Conservation (phyloP, 495 filamentous ascomycete genomes). For the Trichodelitschia bisporula region DNA sequence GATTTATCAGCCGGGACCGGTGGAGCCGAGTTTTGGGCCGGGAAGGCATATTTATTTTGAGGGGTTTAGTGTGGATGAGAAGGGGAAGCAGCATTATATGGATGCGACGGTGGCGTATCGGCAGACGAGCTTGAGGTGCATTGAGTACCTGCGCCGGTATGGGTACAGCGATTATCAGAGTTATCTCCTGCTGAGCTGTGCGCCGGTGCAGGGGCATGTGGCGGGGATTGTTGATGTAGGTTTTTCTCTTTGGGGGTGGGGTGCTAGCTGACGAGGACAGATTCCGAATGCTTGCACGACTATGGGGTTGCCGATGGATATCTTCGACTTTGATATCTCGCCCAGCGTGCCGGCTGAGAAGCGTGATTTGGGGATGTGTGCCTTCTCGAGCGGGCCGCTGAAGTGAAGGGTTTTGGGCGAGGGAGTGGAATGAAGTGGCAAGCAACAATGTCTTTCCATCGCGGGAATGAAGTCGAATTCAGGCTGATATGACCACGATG, state of each 20-base stretch:
- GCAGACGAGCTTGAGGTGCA: constrained; percentile 56
- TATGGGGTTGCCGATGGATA: constrained; percentile 76
- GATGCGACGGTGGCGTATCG: constrained; percentile 85
- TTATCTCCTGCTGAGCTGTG: constrained; percentile 72
- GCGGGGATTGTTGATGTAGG: constrained; percentile 76
- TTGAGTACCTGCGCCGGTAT: constrained; percentile 66
- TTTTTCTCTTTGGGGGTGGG: background rate
- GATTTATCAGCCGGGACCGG: constrained; percentile 73
- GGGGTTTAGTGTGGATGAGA: constrained; percentile 79
- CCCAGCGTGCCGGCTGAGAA: constrained; percentile 36
- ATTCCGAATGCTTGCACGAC: constrained; percentile 65
- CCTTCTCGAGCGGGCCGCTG: constrained; percentile 38
- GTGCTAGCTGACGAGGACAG: constrained; percentile 4
- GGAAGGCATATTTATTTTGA: constrained; percentile 79
- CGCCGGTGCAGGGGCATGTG: constrained; percentile 77
- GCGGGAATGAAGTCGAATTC: background rate
- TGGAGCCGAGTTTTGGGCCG: constrained; percentile 77
- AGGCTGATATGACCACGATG: too few species aligned
- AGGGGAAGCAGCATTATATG: constrained; percentile 81
- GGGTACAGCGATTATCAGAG: constrained; percentile 54
- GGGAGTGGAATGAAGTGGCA: background rate
- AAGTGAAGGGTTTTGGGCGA: constrained; percentile 7
- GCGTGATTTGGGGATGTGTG: constrained; percentile 55
- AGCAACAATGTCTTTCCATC: constrained; percentile 1
- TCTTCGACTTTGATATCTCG: constrained; percentile 84